Percentiles rank a stretch among this genome's conserved stretches.
Conservation (phyloP, 768 basidiomycete species). For the Cystobasidium onofrii region DNA sequence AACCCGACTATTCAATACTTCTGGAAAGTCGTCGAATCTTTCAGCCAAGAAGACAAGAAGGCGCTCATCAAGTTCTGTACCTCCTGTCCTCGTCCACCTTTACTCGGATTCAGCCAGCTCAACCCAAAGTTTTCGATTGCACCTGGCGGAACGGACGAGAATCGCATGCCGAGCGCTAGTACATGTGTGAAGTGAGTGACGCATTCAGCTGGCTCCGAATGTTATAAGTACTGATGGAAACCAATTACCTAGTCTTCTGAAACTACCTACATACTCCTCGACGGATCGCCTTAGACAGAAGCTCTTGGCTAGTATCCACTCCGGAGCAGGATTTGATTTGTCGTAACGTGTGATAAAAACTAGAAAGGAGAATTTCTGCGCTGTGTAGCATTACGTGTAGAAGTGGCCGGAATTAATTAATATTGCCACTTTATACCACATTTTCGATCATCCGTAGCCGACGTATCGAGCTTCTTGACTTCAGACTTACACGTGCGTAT, state of each 20-base stretch:
- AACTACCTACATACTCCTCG: constrained; percentile 66
- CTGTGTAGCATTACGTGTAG: not conserved
- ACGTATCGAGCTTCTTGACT: not conserved
- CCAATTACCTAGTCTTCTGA: constrained; percentile 85
- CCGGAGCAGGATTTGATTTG: constrained; percentile 85
- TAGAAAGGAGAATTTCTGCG: not conserved
- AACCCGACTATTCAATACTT: constrained; percentile 67
- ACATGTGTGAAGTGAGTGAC: constrained; percentile 27
- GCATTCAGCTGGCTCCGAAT: not conserved
- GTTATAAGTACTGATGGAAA: constrained; percentile 38
- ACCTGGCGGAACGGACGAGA: constrained; percentile 64
- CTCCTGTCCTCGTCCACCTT: constrained; percentile 72
- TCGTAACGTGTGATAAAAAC: constrained; percentile 50
- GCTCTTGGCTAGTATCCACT: constrained; percentile 61
- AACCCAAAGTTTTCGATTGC: constrained; percentile 81
- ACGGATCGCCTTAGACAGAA: constrained; percentile 62
- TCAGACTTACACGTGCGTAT: not conserved
- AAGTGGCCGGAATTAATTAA: not conserved
- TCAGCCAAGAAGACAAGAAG: constrained; percentile 70
- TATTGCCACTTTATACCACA: not conserved
- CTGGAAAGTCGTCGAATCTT: constrained; percentile 75
- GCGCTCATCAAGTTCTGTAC: constrained; percentile 83
- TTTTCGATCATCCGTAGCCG: not conserved
- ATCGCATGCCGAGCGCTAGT: constrained; percentile 38
- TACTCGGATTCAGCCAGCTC: constrained; percentile 79